Evolutionary conservation across 2,329 filamentous ascomycete genomes (phyloP).

Genomic region (Ophiocordyceps camponoti-saundersi): DNA sequence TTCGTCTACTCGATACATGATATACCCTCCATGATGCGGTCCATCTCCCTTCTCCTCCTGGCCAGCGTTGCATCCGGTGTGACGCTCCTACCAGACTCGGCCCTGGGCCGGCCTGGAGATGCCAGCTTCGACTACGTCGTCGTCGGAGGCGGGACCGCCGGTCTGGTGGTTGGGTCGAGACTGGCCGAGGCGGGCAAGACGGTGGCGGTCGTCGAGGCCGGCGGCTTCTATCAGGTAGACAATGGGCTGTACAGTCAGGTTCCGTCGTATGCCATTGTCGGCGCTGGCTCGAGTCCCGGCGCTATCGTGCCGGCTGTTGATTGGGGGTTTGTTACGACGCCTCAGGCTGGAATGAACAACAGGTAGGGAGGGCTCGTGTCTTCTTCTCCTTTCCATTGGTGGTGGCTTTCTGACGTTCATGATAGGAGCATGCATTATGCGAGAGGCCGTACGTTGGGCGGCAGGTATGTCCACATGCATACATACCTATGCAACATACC

Average conservation of each 20-base stretch:
- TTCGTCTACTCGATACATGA: no score
- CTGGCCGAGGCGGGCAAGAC: conserved; percentile 8
- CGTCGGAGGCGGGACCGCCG: conserved; percentile 2
- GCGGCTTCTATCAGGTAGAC: conserved; percentile 2
- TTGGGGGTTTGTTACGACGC: conserved; percentile 5
- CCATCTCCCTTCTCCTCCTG: not conserved
- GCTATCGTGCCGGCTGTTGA: conserved; percentile 10
- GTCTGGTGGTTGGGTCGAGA: not conserved
- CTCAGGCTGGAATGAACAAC: not conserved
- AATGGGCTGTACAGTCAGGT: conserved; percentile 7
- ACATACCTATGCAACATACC: not conserved
- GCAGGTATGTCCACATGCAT: not conserved
- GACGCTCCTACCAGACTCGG: not conserved
- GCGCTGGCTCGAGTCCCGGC: conserved; percentile 5
- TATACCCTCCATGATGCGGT: no score
- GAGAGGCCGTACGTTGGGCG: not conserved
- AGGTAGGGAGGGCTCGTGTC: not conserved
- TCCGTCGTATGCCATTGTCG: not conserved
- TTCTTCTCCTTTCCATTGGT: no score
- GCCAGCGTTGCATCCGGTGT: not conserved
- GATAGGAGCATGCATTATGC: not conserved
- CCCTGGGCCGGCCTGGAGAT: not conserved
- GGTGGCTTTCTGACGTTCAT: no score
- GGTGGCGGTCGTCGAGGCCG: conserved; percentile 11
- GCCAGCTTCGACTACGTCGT: not conserved